A percentile compares a stretch with the other conserved stretches of the same genome.
phyloP scores from a whole-genome alignment of 805 yeast genomes.

The Lipomyces chichibuensis region DNA sequence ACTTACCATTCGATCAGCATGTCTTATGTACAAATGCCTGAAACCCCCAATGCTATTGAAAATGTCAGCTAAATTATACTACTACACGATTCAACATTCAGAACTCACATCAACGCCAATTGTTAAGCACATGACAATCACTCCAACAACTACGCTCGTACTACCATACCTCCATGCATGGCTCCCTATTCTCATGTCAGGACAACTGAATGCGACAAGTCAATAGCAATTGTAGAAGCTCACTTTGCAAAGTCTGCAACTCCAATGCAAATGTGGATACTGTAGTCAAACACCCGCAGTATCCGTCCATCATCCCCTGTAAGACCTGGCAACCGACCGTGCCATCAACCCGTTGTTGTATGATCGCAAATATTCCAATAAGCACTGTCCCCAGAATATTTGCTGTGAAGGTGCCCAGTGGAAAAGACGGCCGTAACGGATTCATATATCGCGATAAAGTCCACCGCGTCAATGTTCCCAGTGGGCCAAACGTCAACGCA shows the following conservation, averaged over 20 bases:
- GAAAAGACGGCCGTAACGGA: slow-evolving; percentile 26
- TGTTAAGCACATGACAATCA: slow-evolving; percentile 24
- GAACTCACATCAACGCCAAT: slow-evolving; percentile 22
- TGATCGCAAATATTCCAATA: slow-evolving; percentile 23
- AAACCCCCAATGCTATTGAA: not conserved
- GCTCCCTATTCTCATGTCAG: not conserved
- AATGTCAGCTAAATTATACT: not conserved
- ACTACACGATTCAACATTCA: not conserved
- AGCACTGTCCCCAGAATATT: slow-evolving; percentile 36
- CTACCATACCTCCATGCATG: slow-evolving; percentile 30
- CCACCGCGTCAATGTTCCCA: slow-evolving; percentile 36
- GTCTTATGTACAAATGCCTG: not conserved
- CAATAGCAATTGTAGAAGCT: not conserved
- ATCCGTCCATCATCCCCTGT: slow-evolving; percentile 36
- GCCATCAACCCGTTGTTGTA: slow-evolving; percentile 20
- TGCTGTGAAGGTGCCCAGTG: slow-evolving; percentile 38
- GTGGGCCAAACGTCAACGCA: slow-evolving; percentile 35
- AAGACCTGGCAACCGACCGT: slow-evolving; percentile 31
- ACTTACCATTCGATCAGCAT: too few species aligned
- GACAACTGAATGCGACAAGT: not conserved
- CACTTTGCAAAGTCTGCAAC: slow-evolving; percentile 23
- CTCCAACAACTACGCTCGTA: slow-evolving; percentile 20
- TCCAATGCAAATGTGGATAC: slow-evolving; percentile 38
- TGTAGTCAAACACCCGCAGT: slow-evolving; percentile 37
- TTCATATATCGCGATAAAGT: slow-evolving; percentile 31